These are phyloP conservation scores for Aureobasidium sp. DNA, from an alignment of 2,329 filamentous ascomycete genomes.

Conservation along the genomic window DNA sequence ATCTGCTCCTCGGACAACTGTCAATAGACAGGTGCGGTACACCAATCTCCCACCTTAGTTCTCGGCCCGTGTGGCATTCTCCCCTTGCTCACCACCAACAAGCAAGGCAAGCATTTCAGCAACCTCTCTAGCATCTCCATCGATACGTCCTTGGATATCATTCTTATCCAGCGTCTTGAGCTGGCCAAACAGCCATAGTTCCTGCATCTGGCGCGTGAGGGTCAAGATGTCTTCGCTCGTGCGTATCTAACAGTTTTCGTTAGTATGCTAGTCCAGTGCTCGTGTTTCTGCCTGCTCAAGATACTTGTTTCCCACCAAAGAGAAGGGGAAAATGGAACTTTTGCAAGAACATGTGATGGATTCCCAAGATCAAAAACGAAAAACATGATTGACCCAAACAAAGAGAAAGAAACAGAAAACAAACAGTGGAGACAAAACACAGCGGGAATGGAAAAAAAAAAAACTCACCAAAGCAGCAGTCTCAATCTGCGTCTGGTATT, in stretches of 20 bases:
- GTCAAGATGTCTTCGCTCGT: constrained; percentile 53
- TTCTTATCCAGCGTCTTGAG: constrained; percentile 46
- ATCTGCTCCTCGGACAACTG: too few relatives aligned
- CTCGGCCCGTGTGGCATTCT: not conserved
- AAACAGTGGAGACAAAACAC: not conserved
- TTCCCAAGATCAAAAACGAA: not conserved
- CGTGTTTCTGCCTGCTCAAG: not conserved
- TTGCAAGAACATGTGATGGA: not conserved
- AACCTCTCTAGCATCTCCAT: constrained; percentile 40
- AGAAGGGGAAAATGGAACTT: too few relatives aligned
- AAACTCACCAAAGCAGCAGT: constrained; percentile 46
- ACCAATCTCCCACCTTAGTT: too few relatives aligned
- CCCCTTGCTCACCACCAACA: not conserved
- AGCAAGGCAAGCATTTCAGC: constrained; percentile 31
- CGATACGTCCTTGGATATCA: constrained; percentile 34
- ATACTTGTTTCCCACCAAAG: not conserved
- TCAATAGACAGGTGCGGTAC: too few relatives aligned
- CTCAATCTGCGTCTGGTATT: constrained; percentile 51
- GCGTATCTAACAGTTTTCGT: constrained; percentile 41
- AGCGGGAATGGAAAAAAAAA: not conserved
- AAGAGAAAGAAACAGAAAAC: not conserved
- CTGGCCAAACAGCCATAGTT: constrained; percentile 58
- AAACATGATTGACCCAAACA: too few relatives aligned
- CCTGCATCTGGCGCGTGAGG: constrained; percentile 54
- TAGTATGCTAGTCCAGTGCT: not conserved